A percentile compares a stretch with the other conserved stretches of the same genome.
These are phyloP conservation scores for Talaromyces ruber DNA, from an alignment of 495 filamentous ascomycete genomes.

Conservation along the genomic window DNA sequence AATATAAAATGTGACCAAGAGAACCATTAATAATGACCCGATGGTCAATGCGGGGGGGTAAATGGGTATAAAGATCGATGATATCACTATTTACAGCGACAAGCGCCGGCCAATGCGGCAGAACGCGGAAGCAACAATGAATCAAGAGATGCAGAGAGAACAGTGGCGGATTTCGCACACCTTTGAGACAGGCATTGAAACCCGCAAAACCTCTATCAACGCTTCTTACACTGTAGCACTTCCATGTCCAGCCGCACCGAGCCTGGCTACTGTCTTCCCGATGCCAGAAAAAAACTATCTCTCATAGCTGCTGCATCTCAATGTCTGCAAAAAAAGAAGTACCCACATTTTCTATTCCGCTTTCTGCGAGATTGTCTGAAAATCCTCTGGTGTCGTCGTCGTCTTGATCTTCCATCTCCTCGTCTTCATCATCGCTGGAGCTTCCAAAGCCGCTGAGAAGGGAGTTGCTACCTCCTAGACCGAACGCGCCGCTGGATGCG, in stretches of 20 bases:
- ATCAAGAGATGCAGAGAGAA: conserved; percentile 6
- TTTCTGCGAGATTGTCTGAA: conserved; percentile 23
- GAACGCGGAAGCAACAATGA: conserved; percentile 6
- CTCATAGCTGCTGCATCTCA: conserved; percentile 42
- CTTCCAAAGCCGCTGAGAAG: conserved; percentile 92
- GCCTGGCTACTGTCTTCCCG: not conserved
- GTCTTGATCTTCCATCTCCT: conserved; percentile 84
- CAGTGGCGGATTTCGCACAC: not conserved
- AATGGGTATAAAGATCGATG: not conserved
- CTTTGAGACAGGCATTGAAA: conserved; percentile 1
- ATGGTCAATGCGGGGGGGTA: not conserved
- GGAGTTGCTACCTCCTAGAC: conserved; percentile 48
- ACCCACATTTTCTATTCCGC: conserved; percentile 60
- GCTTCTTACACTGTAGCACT: conserved; percentile 1
- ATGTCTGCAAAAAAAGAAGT: conserved; percentile 48
- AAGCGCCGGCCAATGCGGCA: not conserved
- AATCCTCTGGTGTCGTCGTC: conserved; percentile 41
- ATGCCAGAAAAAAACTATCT: not conserved
- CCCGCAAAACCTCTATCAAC: conserved; percentile 1
- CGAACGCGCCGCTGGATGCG: conserved; percentile 57
- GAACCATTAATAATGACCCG: not conserved
- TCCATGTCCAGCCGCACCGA: not conserved
- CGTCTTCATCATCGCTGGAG: conserved; percentile 93
- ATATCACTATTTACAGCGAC: not conserved
- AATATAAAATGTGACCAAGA: not conserved